Base-by-base conservation (phyloP, 192 early-diverging fungal genomes). In the Backusella tarrabulga region DNA sequence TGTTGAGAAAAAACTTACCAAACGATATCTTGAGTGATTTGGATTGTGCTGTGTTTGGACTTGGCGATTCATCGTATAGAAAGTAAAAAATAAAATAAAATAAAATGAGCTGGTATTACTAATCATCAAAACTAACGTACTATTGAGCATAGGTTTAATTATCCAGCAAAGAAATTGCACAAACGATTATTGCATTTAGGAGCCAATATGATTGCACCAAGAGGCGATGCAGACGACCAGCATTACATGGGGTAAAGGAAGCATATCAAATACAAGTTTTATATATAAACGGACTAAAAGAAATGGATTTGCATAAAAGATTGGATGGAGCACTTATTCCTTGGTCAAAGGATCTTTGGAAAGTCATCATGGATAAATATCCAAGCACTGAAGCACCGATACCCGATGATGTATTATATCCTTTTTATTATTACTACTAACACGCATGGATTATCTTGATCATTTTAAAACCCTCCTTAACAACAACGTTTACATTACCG, bases 191-290 rank as follows among this genome's bases (percentile, higher is more conserved):
- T 87, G 68, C 94, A 98, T 73, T 86, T 99, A 32, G 98, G 98
- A 23, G 98, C 93, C 3, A 71, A 68, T 41, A 82, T 92, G 15
- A 67, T 99, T 9, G 75, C 91, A 34, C 73, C 77, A 17, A 85
- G 93, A 29, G 97, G 95, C 0, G 95, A 97, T 74, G 96, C 94
- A 34, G 98, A 99, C 77, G 98, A 98, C 84, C 96, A 98, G 82
- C 96, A 99, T 78, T 95, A 95, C 68, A 83, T 97, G 76, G 98
- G 98, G 85, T 86, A 84, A 86, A 69, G 7, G 19, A 44, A 44
- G n/a, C 9, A 40, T 11, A 54, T 36, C 11, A 34, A 36, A 23
- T 8, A 1, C n/a, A 19, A 54, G 32, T 32, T 54, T 6, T n/a
- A 2, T n/a, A 54, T 8, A 40, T 1, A 1, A 72, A 40, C 38